These are phyloP conservation scores for Wickerhamomyces pijperi DNA, from an alignment of 805 yeast genomes.

Conservation along the genomic window DNA sequence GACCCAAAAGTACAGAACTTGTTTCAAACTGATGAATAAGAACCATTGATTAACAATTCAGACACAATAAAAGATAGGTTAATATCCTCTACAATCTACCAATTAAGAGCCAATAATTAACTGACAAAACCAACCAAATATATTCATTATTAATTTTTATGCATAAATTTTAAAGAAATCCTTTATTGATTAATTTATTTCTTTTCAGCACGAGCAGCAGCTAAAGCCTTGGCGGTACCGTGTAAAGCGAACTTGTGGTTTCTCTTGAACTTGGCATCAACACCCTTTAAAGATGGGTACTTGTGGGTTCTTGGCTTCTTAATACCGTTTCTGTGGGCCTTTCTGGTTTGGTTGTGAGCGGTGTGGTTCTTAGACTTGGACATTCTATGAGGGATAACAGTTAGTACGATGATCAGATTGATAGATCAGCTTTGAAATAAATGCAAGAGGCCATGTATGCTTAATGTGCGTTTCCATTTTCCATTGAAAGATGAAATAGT, in stretches of 20 bases:
- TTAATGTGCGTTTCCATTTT: too few relatives aligned
- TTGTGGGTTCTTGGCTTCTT: constrained; percentile 98
- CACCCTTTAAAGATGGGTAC: constrained; percentile 98
- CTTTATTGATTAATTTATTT: constrained; percentile 7
- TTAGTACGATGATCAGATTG: constrained; percentile 12
- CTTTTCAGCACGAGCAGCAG: constrained; percentile 61
- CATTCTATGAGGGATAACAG: constrained; percentile 50
- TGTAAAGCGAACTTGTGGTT: constrained; percentile 99
- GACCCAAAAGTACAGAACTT: too few relatives aligned
- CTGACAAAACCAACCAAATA: background rate
- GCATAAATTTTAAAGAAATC: background rate
- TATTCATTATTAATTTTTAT: background rate
- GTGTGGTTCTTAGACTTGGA: constrained; percentile 99
- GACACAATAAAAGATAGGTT: background rate
- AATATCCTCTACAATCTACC: background rate
- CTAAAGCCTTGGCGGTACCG: constrained; percentile 93
- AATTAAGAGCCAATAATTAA: background rate
- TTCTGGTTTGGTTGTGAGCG: constrained; percentile 98
- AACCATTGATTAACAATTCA: background rate
- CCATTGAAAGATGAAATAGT: too few relatives aligned
- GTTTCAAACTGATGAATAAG: background rate
- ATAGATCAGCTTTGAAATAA: background rate
- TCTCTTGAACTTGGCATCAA: constrained; percentile 98
- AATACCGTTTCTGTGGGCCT: constrained; percentile 99
- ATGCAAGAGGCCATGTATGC: too few relatives aligned